Conservation (phyloP, 352 stramenopile species). For the Pythium dissotocum region DNA sequence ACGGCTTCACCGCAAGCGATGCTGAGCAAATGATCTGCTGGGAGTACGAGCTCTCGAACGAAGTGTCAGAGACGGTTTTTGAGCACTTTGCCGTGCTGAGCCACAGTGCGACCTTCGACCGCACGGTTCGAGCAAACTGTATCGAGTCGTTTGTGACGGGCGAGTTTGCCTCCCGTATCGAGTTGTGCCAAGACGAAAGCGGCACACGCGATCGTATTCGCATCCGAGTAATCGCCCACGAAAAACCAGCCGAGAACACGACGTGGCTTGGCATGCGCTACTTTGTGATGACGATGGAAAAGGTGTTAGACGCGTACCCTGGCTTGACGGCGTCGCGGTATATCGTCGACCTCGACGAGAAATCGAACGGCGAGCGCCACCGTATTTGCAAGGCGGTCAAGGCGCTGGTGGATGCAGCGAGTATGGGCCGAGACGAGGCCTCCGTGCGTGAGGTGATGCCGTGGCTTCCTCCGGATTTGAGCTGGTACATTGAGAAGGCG, state of each 20-base stretch:
- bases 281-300: conserved; percentile 26
- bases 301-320: conserved; percentile 22
- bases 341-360: conserved; percentile 12
- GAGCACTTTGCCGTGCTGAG: conserved; percentile 30
- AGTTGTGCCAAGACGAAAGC: conserved; percentile 6
- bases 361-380: not conserved
- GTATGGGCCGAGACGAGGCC: conserved; percentile 2
- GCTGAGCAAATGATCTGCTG: conserved; percentile 10
- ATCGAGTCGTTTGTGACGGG: conserved; percentile 19
- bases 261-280: conserved; percentile 17
- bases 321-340: conserved; percentile 13
- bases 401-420: conserved; percentile 11
- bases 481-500: conserved; percentile 25
- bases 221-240: conserved; percentile 7
- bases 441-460: conserved; percentile 1
- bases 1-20: conserved; percentile 4
- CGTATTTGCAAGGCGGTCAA: conserved; percentile 16
- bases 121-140: conserved; percentile 11
- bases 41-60: conserved; percentile 23
- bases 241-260: not conserved
- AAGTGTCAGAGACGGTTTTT: conserved; percentile 28
- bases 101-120: conserved; percentile 14
- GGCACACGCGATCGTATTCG: conserved; percentile 14
- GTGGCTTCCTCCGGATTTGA: conserved; percentile 16
- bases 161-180: conserved; percentile 17